Percentiles rank a stretch among this genome's conserved stretches.
Conservation (phyloP, 108 stramenopile genomes). For the Fragilaria radians region DNA sequence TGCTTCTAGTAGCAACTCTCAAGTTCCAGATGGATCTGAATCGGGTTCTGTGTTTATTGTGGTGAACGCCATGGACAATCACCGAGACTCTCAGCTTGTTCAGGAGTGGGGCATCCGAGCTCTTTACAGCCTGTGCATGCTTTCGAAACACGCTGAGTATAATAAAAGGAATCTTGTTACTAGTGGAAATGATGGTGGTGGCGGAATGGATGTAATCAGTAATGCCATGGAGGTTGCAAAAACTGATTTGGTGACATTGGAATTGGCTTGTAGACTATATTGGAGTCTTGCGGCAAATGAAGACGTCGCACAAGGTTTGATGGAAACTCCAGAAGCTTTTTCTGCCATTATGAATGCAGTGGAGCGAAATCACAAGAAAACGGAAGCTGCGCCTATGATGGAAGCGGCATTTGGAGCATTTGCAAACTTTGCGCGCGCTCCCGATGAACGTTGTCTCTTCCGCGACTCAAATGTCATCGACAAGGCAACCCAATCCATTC, state of each 20-base stretch:
- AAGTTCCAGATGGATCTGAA: conserved; percentile 25
- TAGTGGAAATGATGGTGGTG: conserved; percentile 19
- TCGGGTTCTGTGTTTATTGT: conserved; percentile 30
- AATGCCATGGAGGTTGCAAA: conserved; percentile 15
- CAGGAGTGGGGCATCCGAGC: conserved; percentile 36
- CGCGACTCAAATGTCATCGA: not conserved
- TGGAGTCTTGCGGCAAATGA: conserved; percentile 31
- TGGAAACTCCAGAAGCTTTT: conserved; percentile 4
- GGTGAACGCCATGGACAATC: conserved; percentile 26
- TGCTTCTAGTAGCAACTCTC: conserved; percentile 20
- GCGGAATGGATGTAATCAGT: conserved; percentile 24
- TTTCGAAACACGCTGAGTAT: conserved; percentile 24
- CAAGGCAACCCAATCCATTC: not conserved
- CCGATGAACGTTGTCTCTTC: conserved; percentile 5
- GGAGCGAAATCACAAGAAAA: conserved; percentile 12
- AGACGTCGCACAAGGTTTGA: conserved; percentile 16
- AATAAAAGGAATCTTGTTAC: conserved; percentile 22
- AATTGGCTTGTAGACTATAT: conserved; percentile 26
- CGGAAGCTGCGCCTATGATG: conserved; percentile 11
- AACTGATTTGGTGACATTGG: conserved; percentile 19
- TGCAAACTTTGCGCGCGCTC: conserved; percentile 21
- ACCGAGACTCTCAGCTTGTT: conserved; percentile 12
- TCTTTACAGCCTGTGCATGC: conserved; percentile 29
- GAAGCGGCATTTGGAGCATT: conserved; percentile 33
- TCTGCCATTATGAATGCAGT: conserved; percentile 9